Conservation (phyloP, 352 stramenopile genomes). For the Hyaloperonospora brassicae region DNA sequence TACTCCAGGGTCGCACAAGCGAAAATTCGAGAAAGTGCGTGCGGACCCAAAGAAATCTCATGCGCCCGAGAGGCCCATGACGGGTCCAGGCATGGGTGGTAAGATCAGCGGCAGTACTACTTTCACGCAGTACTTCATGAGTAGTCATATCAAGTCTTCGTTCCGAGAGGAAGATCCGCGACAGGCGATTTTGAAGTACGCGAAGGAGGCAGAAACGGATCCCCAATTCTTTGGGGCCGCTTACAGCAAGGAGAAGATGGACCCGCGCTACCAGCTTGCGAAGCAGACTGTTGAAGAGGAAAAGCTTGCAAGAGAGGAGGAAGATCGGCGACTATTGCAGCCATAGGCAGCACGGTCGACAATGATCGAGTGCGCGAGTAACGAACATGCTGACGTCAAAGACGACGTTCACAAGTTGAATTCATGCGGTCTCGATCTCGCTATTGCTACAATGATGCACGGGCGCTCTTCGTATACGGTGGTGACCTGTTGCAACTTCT, state of each 20-base stretch:
- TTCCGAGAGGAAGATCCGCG: conserved; percentile 82
- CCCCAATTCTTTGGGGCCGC: conserved; percentile 59
- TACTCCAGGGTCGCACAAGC: conserved; percentile 40
- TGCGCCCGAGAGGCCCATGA: conserved; percentile 65
- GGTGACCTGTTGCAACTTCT: background rate
- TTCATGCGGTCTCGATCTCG: conserved; percentile 8
- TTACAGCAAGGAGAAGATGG: conserved; percentile 61
- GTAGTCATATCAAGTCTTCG: conserved; percentile 75
- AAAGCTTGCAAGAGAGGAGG: conserved; percentile 65
- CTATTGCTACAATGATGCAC: conserved; percentile 8
- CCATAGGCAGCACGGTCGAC: conserved; percentile 27
- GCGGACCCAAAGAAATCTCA: conserved; percentile 67
- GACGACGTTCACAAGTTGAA: conserved; percentile 8
- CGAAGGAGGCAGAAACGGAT: conserved; percentile 59
- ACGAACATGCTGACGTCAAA: conserved; percentile 2
- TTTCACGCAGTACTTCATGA: conserved; percentile 87
- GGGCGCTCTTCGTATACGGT: conserved; percentile 5
- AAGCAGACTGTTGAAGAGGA: conserved; percentile 77
- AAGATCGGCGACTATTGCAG: conserved; percentile 60
- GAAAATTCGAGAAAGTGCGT: conserved; percentile 63
- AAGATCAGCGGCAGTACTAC: conserved; percentile 73
- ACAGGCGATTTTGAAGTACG: conserved; percentile 82
- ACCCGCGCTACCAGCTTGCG: conserved; percentile 62
- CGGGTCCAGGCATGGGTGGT: conserved; percentile 65
- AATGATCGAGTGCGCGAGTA: background rate